Conservation (phyloP, 2,329 filamentous ascomycete species). For the Pestalotiopsis sp. region DNA sequence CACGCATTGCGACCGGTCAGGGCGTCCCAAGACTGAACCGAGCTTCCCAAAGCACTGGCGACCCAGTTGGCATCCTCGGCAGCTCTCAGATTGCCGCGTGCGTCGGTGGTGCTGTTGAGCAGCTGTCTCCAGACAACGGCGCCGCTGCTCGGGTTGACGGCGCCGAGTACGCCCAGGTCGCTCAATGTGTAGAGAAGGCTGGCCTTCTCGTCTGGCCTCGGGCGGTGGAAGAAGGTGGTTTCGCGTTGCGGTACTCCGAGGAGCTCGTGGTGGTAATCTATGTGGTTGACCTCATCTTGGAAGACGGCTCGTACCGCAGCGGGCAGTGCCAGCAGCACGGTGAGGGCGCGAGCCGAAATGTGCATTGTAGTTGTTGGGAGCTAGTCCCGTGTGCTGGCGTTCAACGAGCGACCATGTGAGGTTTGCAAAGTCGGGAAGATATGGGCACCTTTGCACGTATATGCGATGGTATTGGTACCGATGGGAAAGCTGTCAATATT, state of each 20-base stretch:
- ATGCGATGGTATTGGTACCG: background rate
- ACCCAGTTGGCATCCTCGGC: slow-evolving; percentile 80
- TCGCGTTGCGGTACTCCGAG: slow-evolving; percentile 80
- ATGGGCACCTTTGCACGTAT: background rate
- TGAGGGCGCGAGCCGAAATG: slow-evolving; percentile 27
- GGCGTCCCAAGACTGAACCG: slow-evolving; percentile 82
- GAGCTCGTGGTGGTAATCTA: slow-evolving; percentile 92
- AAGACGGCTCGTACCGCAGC: slow-evolving; percentile 70
- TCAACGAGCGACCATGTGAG: background rate
- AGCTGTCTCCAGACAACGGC: slow-evolving; percentile 84
- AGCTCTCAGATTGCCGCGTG: slow-evolving; percentile 64
- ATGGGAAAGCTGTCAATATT: background rate
- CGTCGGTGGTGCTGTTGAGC: slow-evolving; percentile 53
- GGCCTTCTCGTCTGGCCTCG: slow-evolving; percentile 78
- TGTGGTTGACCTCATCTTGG: slow-evolving; percentile 84
- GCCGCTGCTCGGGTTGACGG: slow-evolving; percentile 86
- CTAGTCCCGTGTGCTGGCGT: background rate
- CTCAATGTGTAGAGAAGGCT: slow-evolving; percentile 91
- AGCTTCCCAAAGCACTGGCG: slow-evolving; percentile 70
- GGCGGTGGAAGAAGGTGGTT: slow-evolving; percentile 94
- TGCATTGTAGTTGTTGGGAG: slow-evolving; percentile 23
- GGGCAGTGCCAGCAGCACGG: slow-evolving; percentile 44
- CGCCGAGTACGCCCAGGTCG: slow-evolving; percentile 80
- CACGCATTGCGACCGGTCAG: slow-evolving; percentile 79
- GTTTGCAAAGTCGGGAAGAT: background rate